These are phyloP conservation scores for Paramyrothecium sp. DNA, from an alignment of 2,329 filamentous ascomycete species.

Conservation along the genomic window DNA sequence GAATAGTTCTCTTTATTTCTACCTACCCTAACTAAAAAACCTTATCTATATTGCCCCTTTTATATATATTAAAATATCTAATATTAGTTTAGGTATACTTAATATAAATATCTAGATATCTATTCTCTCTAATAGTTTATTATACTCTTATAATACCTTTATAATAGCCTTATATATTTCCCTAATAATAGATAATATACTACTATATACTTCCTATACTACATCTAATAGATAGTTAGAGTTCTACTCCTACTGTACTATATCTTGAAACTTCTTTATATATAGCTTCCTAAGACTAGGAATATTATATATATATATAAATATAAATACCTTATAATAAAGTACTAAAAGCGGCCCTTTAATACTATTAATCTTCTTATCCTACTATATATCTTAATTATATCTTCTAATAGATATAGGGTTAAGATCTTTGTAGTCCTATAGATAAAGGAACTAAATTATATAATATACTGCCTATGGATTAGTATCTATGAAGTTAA, in stretches of 20 bases:
- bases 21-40: not conserved
- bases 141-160: not conserved
- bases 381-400: no score
- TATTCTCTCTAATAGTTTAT: not conserved
- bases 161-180: not conserved
- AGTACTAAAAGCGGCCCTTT: not conserved
- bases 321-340: not conserved
- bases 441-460: no score
- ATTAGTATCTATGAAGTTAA: no score
- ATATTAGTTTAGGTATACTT: not conserved
- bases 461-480: no score
- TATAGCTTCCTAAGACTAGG: not conserved
- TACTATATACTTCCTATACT: not conserved
- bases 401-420: no score
- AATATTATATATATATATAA: not conserved
- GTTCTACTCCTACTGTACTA: not conserved
- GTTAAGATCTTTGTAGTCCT: no score
- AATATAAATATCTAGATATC: not conserved
- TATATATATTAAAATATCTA: not conserved
- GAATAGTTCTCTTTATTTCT: not conserved
- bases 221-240: not conserved
- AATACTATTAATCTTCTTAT: no score
- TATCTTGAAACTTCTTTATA: not conserved
- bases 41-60: not conserved
- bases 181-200: not conserved